Percentiles rank a stretch among this genome's conserved stretches.
These are phyloP conservation scores for Debaryomyces robertsiae DNA, from an alignment of 1,139 yeast genomes.

Conservation along the genomic window DNA sequence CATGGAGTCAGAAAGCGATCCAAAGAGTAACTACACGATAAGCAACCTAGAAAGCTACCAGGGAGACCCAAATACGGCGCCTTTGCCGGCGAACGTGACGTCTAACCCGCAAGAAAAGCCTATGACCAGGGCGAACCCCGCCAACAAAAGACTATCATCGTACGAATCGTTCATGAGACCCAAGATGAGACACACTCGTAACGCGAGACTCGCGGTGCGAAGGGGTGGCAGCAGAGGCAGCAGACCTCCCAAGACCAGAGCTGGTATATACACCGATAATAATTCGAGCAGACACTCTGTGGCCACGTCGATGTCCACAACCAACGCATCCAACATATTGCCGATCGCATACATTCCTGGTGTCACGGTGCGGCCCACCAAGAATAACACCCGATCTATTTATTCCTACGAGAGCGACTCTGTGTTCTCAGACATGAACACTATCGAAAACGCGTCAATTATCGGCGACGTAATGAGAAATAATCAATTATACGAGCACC, in stretches of 20 bases:
- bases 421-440: conserved; percentile 52
- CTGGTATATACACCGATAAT: conserved; percentile 27
- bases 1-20: conserved; percentile 25
- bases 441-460: conserved; percentile 57
- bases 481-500: conserved; percentile 17
- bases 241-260: conserved; percentile 11
- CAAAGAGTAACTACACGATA: conserved; percentile 16
- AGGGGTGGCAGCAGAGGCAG: conserved; percentile 3
- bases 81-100: conserved; percentile 3
- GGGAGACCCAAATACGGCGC: conserved; percentile 10
- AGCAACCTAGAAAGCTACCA: conserved; percentile 10
- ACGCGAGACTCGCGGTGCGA: conserved; percentile 12
- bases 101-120: conserved; percentile 10
- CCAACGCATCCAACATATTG: conserved; percentile 79
- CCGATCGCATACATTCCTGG: conserved; percentile 97
- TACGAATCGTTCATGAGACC: conserved; percentile 51
- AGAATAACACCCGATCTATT: conserved; percentile 48
- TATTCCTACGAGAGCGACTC: conserved; percentile 55
- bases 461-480: conserved; percentile 50
- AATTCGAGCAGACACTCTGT: conserved; percentile 41
- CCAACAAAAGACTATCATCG: conserved; percentile 39
- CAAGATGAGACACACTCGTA: conserved; percentile 20
- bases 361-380: conserved; percentile 66
- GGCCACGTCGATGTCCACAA: conserved; percentile 66
- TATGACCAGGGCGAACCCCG: conserved; percentile 8